Conservation (phyloP, 495 filamentous ascomycete genomes). For the Sporormia fimetaria region DNA sequence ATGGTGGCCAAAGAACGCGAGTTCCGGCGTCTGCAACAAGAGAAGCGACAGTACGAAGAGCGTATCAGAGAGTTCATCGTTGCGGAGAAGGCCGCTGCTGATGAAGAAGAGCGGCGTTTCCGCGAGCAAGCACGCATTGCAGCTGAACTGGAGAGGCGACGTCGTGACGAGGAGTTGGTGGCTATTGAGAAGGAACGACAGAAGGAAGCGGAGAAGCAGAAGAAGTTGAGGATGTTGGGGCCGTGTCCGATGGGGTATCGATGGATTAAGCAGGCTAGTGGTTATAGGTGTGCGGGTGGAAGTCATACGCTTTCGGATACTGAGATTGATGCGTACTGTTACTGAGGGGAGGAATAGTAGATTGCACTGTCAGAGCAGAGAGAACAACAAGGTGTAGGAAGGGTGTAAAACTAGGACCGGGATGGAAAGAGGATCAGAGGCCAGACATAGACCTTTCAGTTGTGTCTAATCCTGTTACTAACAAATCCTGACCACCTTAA, state of each 20-base stretch:
- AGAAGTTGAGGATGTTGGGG: constrained; percentile 30
- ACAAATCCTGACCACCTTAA: too few relatives aligned
- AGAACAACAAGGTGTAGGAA: too few relatives aligned
- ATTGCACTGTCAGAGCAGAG: too few relatives aligned
- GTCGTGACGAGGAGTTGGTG: constrained; percentile 32
- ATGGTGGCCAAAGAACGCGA: constrained; percentile 16
- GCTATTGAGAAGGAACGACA: constrained; percentile 28
- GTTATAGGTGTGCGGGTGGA: constrained; percentile 44
- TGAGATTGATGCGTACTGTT: constrained; percentile 12
- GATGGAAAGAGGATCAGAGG: too few relatives aligned
- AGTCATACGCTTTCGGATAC: constrained; percentile 37
- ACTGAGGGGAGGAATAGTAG: too few relatives aligned
- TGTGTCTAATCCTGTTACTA: too few relatives aligned
- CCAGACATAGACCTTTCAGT: too few relatives aligned
- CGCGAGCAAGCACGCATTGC: constrained; percentile 9
- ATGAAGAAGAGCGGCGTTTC: constrained; percentile 5
- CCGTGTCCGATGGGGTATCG: constrained; percentile 28
- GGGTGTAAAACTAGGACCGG: too few relatives aligned
- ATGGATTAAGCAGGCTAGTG: constrained; percentile 32
- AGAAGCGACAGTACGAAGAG: constrained; percentile 8
- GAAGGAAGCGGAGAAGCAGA: constrained; percentile 25
- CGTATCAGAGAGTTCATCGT: constrained; percentile 1
- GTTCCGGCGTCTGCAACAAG: constrained; percentile 6
- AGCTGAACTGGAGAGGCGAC: constrained; percentile 20
- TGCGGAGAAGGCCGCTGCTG: constrained; percentile 8